phyloP scores from a whole-genome alignment of 805 yeast genomes.

The Saturnispora saitoi region DNA sequence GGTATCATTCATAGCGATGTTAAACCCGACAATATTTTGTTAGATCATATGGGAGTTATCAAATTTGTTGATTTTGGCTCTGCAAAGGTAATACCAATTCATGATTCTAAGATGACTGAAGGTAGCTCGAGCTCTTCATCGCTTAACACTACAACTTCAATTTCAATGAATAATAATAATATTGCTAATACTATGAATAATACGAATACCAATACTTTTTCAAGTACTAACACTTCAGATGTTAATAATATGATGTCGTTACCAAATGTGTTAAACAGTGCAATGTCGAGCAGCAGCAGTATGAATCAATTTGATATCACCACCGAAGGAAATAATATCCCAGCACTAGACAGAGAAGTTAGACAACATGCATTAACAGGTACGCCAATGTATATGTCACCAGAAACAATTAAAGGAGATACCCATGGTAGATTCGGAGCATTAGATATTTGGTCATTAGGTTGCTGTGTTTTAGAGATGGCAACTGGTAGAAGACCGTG shows the following conservation, averaged over 20 bases:
- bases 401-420: slow-evolving; percentile 85
- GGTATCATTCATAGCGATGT: slow-evolving; percentile 97
- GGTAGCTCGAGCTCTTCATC: slow-evolving; percentile 10
- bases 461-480: slow-evolving; percentile 95
- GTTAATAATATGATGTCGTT: background rate
- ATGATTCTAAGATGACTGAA: slow-evolving; percentile 8
- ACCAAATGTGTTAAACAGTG: background rate
- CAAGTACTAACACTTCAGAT: background rate
- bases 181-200: background rate
- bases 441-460: slow-evolving; percentile 91
- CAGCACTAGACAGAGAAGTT: slow-evolving; percentile 6
- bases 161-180: background rate
- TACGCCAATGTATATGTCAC: slow-evolving; percentile 99
- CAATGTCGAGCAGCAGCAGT: slow-evolving; percentile 4
- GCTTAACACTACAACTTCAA: slow-evolving; percentile 3
- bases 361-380: slow-evolving; percentile 54
- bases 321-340: background rate
- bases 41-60: slow-evolving; percentile 87
- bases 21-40: slow-evolving; percentile 85
- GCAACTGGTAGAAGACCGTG: slow-evolving; percentile 94
- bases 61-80: slow-evolving; percentile 98
- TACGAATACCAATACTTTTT: background rate
- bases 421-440: slow-evolving; percentile 53
- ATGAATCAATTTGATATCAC: slow-evolving; percentile 1
- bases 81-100: slow-evolving; percentile 74